Evolutionary conservation across 768 basidiomycete genomes (phyloP), one percentile per base, ranked within the genome.

Genomic region (Boletus barrowsii): DNA sequence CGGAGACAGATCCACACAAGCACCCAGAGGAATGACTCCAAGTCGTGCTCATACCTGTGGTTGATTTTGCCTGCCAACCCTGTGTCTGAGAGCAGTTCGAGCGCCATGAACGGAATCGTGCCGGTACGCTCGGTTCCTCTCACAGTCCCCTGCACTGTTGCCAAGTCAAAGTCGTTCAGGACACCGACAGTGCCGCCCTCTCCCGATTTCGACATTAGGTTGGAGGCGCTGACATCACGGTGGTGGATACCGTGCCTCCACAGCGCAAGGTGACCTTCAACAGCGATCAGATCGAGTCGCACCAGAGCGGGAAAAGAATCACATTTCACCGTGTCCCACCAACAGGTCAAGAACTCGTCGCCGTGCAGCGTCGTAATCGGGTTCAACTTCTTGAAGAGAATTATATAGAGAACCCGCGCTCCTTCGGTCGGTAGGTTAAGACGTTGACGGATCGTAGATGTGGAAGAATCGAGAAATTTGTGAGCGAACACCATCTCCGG

Each of bases 281-380:
- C 10, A 33, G 32, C 4, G 1, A 33, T 10, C 13, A 33, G 13
- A 13, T 13, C 4, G 32, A 13, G 32, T 33, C 10, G 1, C 32
- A 33, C 10, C 10, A 33, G 32, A 26, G 24, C 5, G 1, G 24
- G 24, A 26, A 26, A 26, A 33, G 10, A 33, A 10, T 33, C 30
- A 59, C 51, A 57, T 40, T 53, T 57, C 11, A 47, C 48, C 0
- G 35, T 30, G 0, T 43, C 15, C 57, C 57, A 52, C 46, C 54
- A 58, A 17, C 24, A 22, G 2, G 17, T 4, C 40, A 49, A 37
- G 18, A 58, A 47, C 5, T 0, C 0, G 0, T 40, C 42, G 2
- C 46, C 22, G 0, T 0, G 2, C 30, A 60, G 13, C 14, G 20
- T 14, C 4, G 37, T 54, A 5, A 54, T 51, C 10, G 3, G 9